Evolutionary conservation across 305 asterid genomes (phyloP), one percentile per base, ranked within the genome.

Genomic region (Fraxinus ornus): DNA sequence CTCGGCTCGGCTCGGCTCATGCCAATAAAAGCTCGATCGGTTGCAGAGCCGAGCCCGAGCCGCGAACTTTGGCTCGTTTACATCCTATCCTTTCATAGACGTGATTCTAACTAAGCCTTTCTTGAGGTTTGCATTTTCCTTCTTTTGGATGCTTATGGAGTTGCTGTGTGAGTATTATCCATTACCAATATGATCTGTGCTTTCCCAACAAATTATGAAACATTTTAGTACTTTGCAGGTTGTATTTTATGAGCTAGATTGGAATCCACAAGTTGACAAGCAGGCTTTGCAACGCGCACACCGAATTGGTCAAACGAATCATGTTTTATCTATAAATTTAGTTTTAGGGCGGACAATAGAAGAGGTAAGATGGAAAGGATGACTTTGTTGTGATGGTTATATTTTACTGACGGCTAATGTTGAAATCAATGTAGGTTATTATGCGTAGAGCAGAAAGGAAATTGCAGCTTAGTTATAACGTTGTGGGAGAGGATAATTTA

Each of bases 231-330:
- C 68, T 83, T 79, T 77, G 86, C 86, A 95, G 98, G 98, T 95
- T 85, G 90, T 95, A 83, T 95, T 95, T 89, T 94, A 92, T 79
- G 99, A 95, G 89, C 98, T 94, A 88, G 99, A 95, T 85, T 95
- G 98, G 99, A 95, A 95, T 85, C 98, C 99, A 57, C 99, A 95
- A 89, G 98, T 95, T 74, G 98, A 95, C 90, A 95, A 93, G 90
- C 99, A 94, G 89, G 99, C 98, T 84, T 86, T 94, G 88, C 99
- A 95, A 92, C 97, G 98, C 76, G 97, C 97, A 22, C 98, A 95
- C 85, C 91, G 98, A 83, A 95, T 95, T 88, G 99, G 98, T 87
- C 99, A 95, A 88, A 86, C 70, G 80, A 92, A 91, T 84, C 97
- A 93, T 62, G 99, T 95, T n/a, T 86, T 95, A 78, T 91, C 94